Conservation (phyloP, 2,329 filamentous ascomycete species). For the Sclerotinia minor region DNA sequence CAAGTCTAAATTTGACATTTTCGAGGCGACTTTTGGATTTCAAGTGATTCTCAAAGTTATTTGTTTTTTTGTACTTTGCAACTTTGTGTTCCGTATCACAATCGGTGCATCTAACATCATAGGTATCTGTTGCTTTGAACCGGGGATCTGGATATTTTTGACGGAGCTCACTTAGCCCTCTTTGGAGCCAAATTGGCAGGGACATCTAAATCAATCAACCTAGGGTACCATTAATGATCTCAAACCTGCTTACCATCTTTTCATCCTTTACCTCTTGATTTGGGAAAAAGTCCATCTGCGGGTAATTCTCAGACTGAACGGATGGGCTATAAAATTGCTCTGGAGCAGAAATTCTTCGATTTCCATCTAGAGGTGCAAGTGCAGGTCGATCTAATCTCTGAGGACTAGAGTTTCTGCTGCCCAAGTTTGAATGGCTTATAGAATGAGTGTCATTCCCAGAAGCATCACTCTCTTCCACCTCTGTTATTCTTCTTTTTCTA, state of each 20-base stretch:
- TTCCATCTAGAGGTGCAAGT: conserved; percentile 17
- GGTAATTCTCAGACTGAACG: conserved; percentile 8
- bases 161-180: conserved; percentile 15
- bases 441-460: conserved; percentile 5
- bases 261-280: background rate
- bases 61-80: background rate
- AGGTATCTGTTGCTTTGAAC: background rate
- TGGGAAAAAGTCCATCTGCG: background rate
- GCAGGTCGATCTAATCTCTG: conserved; percentile 9
- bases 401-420: conserved; percentile 12
- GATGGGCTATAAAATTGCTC: conserved; percentile 13
- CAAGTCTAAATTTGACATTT: background rate
- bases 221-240: too few relatives aligned
- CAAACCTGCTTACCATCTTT: background rate
- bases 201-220: conserved; percentile 7
- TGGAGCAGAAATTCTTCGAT: conserved; percentile 14
- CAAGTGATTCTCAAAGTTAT: conserved; percentile 11
- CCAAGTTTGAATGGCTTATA: background rate
- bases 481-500: conserved; percentile 18
- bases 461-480: conserved; percentile 20
- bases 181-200: conserved; percentile 17
- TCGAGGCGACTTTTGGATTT: conserved; percentile 3
- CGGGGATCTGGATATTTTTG: conserved; percentile 13
- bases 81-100: background rate
- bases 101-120: conserved; percentile 15